These are phyloP conservation scores for Grosmannia serpens DNA, from an alignment of 2,329 filamentous ascomycete species.

Conservation along the genomic window DNA sequence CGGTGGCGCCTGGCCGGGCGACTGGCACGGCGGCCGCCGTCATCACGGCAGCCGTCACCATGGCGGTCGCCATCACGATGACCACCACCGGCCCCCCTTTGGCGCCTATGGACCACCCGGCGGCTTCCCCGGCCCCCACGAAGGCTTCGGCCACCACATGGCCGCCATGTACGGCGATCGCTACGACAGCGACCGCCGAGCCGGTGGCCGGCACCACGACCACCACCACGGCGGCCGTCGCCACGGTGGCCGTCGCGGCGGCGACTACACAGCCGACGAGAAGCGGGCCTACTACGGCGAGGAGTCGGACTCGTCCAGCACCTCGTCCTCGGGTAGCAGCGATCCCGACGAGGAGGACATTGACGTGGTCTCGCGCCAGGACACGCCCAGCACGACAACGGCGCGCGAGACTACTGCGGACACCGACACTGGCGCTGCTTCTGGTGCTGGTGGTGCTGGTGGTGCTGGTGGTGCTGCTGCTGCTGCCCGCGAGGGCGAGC, in stretches of 20 bases:
- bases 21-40: not conserved
- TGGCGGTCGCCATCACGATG: conserved; percentile 1
- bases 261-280: conserved; percentile 1
- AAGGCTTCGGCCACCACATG: not conserved
- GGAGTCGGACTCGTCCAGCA: not conserved
- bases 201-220: not conserved
- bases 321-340: not conserved
- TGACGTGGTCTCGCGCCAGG: conserved; percentile 17
- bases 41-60: not conserved
- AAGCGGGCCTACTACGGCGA: conserved; percentile 1
- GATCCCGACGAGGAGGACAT: conserved; percentile 8
- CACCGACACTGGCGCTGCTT: conserved; percentile 1
- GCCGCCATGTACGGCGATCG: not conserved
- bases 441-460: not conserved
- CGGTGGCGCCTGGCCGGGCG: not conserved
- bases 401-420: conserved; percentile 6
- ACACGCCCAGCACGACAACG: conserved; percentile 21
- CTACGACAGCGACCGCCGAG: not conserved
- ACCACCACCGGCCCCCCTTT: conserved; percentile 9
- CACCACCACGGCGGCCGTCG: not conserved
- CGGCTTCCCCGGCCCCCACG: conserved; percentile 2
- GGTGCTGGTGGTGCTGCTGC: not conserved
- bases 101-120: conserved; percentile 8
- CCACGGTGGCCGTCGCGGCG: conserved; percentile 4
- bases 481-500: not conserved